Evolutionary conservation across 768 basidiomycete genomes (phyloP).

Genomic region (Gymnopilus dilepis): DNA sequence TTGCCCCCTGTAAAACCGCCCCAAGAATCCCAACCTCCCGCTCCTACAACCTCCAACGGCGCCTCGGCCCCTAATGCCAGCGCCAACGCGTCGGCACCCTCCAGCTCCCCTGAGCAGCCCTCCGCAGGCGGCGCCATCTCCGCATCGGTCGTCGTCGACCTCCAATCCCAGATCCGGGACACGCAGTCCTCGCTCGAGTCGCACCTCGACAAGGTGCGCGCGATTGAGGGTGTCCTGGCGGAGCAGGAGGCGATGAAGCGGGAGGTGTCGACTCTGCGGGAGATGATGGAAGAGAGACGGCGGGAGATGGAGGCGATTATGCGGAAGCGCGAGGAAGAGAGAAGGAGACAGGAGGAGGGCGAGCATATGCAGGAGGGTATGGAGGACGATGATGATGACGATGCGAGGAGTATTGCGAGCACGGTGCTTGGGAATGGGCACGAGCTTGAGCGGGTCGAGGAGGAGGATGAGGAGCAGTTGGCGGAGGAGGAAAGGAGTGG

Average conservation of each 20-base stretch:
- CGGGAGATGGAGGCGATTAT: slow-evolving; percentile 11
- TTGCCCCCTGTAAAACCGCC: slow-evolving; percentile 70
- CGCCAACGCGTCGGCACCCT: not conserved
- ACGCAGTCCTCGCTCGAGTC: slow-evolving; percentile 78
- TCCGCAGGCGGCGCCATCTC: slow-evolving; percentile 29
- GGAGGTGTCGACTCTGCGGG: slow-evolving; percentile 76
- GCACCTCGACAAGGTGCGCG: slow-evolving; percentile 83
- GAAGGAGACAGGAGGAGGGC: slow-evolving; percentile 38
- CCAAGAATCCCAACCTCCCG: slow-evolving; percentile 29
- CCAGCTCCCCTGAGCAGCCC: slow-evolving; percentile 3
- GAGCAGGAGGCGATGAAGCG: slow-evolving; percentile 86
- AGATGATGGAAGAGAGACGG: slow-evolving; percentile 50
- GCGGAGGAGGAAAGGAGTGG: slow-evolving; percentile 28
- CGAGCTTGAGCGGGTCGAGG: slow-evolving; percentile 72
- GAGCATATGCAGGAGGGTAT: slow-evolving; percentile 33
- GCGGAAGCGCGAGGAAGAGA: not conserved
- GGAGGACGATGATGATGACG: slow-evolving; percentile 59
- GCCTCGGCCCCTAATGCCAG: not conserved
- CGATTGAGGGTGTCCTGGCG: slow-evolving; percentile 77
- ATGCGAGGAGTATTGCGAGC: slow-evolving; percentile 63
- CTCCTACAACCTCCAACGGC: slow-evolving; percentile 18
- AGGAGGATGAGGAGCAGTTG: slow-evolving; percentile 73
- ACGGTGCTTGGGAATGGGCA: slow-evolving; percentile 76
- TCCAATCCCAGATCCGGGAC: slow-evolving; percentile 84
- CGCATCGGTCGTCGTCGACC: slow-evolving; percentile 49